phyloP scores from a whole-genome alignment of 805 yeast species.

The Candida easanensis region DNA sequence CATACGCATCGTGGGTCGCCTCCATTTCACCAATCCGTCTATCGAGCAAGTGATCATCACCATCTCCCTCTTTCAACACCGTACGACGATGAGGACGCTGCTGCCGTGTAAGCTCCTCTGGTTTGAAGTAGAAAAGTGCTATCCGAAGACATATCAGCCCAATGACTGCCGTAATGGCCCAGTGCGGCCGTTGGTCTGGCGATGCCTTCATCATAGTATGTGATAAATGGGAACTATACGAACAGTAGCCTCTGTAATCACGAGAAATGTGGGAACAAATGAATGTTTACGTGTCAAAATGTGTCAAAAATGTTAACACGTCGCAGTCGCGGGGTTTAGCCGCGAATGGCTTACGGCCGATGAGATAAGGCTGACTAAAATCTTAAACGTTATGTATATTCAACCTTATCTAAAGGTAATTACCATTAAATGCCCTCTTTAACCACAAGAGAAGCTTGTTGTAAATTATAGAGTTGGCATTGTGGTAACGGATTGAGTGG shows the following conservation, averaged over 20 bases:
- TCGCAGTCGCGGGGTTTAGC: neutral
- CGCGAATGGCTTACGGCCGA: neutral
- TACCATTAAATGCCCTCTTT: slow-evolving; percentile 54
- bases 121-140: slow-evolving; percentile 8
- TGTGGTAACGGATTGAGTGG: slow-evolving; percentile 69
- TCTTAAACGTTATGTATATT: too few relatives aligned
- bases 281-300: neutral
- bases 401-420: too few relatives aligned
- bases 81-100: neutral
- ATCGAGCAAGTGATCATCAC: neutral
- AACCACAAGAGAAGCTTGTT: slow-evolving; percentile 69
- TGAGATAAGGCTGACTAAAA: too few relatives aligned
- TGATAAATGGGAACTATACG: too few relatives aligned
- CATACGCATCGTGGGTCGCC: neutral
- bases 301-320: neutral
- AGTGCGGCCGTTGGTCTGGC: neutral
- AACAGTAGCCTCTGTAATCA: too few relatives aligned
- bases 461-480: slow-evolving; percentile 66
- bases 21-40: slow-evolving; percentile 1
- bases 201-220: neutral
- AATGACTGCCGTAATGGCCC: slow-evolving; percentile 8
- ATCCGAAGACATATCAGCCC: slow-evolving; percentile 8
- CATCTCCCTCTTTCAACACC: neutral
- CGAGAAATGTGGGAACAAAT: too few relatives aligned
- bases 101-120: slow-evolving; percentile 1